Percentiles rank a stretch among this genome's conserved stretches.
phyloP scores from a whole-genome alignment of 768 basidiomycete genomes.

The Crassisporium funariophilum region DNA sequence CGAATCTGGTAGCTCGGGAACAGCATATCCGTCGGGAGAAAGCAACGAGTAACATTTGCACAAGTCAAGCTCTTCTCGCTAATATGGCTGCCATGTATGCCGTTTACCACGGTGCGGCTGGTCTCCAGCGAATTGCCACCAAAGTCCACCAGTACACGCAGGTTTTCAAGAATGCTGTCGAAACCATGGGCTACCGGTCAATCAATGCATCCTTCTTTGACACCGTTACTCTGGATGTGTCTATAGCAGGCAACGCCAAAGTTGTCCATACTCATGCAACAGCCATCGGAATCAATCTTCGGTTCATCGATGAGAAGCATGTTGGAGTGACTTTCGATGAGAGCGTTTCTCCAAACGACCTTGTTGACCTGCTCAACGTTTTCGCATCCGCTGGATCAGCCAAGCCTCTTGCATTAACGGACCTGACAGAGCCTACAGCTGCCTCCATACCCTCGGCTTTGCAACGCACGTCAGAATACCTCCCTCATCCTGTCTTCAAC shows the following conservation, averaged over 20 bases:
- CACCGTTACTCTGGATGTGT: conserved; percentile 80
- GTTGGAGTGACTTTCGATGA: conserved; percentile 95
- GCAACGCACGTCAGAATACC: conserved; percentile 65
- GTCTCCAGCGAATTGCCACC: conserved; percentile 80
- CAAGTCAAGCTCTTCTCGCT: conserved; percentile 94
- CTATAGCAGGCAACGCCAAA: conserved; percentile 54
- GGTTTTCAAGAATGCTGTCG: conserved; percentile 67
- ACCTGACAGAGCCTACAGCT: conserved; percentile 44
- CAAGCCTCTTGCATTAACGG: conserved; percentile 45
- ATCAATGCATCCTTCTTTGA: conserved; percentile 87
- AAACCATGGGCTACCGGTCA: conserved; percentile 72
- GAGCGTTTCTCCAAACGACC: conserved; percentile 74
- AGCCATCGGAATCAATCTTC: conserved; percentile 78
- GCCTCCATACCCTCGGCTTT: conserved; percentile 58
- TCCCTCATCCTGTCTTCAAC: conserved; percentile 93
- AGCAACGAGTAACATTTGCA: conserved; percentile 98
- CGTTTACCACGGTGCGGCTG: conserved; percentile 91
- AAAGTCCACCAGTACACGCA: conserved; percentile 91
- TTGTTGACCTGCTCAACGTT: conserved; percentile 77
- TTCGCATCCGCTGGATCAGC: conserved; percentile 70
- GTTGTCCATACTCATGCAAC: conserved; percentile 71
- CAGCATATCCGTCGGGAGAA: conserved; percentile 98
- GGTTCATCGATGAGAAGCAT: conserved; percentile 67
- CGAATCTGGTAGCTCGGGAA: conserved; percentile 70
- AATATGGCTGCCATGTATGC: conserved; percentile 99